phyloP scores from a whole-genome alignment of 73 alveolate species.

The Symbiodinium pilosum region DNA sequence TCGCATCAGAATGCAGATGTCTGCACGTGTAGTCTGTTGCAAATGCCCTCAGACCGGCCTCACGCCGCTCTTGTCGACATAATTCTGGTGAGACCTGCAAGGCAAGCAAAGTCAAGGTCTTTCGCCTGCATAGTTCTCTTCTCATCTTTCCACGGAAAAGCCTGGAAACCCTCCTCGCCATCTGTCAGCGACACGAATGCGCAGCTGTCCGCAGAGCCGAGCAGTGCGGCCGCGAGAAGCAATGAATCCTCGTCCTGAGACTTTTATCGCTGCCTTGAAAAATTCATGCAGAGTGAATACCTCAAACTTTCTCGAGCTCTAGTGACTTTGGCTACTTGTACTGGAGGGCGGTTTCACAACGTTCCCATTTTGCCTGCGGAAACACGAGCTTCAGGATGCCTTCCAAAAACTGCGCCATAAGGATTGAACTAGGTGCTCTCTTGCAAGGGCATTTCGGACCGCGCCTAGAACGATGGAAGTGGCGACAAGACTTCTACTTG shows the following conservation, averaged over 20 bases:
- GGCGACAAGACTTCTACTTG: neutral
- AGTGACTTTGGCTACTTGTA: too few species aligned
- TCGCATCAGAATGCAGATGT: too few species aligned
- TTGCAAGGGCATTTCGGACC: neutral
- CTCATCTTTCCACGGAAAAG: neutral
- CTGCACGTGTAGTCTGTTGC: too few species aligned
- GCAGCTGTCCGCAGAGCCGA: neutral
- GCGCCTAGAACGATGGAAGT: neutral
- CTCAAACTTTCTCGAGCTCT: too few species aligned
- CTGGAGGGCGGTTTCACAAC: too few species aligned
- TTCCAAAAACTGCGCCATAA: neutral
- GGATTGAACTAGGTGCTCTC: neutral
- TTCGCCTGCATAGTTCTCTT: neutral
- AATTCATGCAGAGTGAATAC: too few species aligned
- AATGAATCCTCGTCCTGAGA: neutral
- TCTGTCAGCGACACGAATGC: constrained; percentile 10
- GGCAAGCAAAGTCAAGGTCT: neutral
- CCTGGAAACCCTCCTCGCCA: too few species aligned
- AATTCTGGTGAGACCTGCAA: neutral
- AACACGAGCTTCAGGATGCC: neutral
- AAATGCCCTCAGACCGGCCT: too few species aligned
- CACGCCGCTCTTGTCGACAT: neutral
- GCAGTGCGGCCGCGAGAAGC: neutral
- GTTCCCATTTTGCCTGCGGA: neutral
- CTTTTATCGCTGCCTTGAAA: too few species aligned